These are phyloP conservation scores for Penicillium vulpinum DNA, from an alignment of 2,329 filamentous ascomycete genomes.

Conservation along the genomic window DNA sequence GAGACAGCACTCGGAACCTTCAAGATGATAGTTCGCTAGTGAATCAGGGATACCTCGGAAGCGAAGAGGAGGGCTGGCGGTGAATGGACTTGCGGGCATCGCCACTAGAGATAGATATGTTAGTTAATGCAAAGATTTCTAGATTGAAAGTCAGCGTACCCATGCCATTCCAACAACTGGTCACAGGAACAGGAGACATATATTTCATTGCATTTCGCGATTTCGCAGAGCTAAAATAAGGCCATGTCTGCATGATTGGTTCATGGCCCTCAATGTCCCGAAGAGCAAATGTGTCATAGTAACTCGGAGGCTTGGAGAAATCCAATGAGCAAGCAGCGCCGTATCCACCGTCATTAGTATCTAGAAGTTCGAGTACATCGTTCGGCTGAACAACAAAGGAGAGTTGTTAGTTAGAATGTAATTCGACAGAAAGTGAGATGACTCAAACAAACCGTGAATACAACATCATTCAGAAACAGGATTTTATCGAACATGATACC, in stretches of 20 bases:
- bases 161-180: conserved; percentile 70
- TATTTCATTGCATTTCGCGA: conserved; percentile 58
- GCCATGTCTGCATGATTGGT: conserved; percentile 65
- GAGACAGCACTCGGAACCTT: conserved; percentile 78
- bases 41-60: conserved; percentile 66
- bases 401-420: neutral
- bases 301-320: conserved; percentile 65
- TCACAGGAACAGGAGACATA: conserved; percentile 58
- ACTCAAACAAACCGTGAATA: conserved; percentile 39
- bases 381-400: conserved; percentile 38
- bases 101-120: conserved; percentile 19
- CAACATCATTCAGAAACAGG: conserved; percentile 57
- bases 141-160: conserved; percentile 33
- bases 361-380: conserved; percentile 58
- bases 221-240: conserved; percentile 55
- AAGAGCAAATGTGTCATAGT: conserved; percentile 73
- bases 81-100: conserved; percentile 27
- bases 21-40: conserved; percentile 57
- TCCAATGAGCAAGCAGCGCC: conserved; percentile 71
- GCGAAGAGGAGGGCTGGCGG: conserved; percentile 44
- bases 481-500: conserved; percentile 60
- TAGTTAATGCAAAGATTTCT: conserved; percentile 1
- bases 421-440: neutral
- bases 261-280: conserved; percentile 66
- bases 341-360: conserved; percentile 60